Evolutionary conservation across 805 yeast species (phyloP).

Genomic region (Hanseniaspora vineae): DNA sequence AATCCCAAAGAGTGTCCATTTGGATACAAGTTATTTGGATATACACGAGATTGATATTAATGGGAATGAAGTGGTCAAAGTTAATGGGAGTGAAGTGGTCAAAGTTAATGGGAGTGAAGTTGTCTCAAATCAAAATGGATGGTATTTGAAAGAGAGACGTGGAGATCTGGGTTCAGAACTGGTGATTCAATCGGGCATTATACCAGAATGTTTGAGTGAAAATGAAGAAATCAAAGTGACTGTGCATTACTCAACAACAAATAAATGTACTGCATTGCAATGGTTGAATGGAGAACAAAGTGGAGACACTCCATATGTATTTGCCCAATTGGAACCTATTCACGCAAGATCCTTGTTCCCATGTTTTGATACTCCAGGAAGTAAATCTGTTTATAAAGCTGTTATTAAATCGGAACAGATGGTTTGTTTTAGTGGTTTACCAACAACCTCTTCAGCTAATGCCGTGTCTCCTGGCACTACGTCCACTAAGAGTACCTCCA

Average conservation of each 20-base stretch:
- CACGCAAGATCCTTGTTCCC: slow-evolving; percentile 85
- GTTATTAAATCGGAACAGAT: slow-evolving; percentile 50
- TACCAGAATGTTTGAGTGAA: too few species aligned
- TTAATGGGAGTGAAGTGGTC: slow-evolving; percentile 25
- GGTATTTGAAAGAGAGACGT: slow-evolving; percentile 26
- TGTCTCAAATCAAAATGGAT: slow-evolving; percentile 17
- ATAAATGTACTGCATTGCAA: slow-evolving; percentile 70
- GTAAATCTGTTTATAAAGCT: slow-evolving; percentile 54
- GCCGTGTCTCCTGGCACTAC: too few species aligned
- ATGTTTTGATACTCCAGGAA: slow-evolving; percentile 81
- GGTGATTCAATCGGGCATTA: slow-evolving; percentile 14
- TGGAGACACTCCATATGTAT: slow-evolving; percentile 54
- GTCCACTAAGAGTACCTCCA: too few species aligned
- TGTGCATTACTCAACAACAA: slow-evolving; percentile 57
- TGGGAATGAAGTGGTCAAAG: slow-evolving; percentile 20
- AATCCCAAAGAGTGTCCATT: too few species aligned
- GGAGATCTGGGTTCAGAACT: slow-evolving; percentile 54
- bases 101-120: slow-evolving; percentile 26
- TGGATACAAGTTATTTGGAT: slow-evolving; percentile 58
- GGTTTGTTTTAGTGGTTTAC: slow-evolving; percentile 62
- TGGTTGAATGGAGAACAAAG: slow-evolving; percentile 69
- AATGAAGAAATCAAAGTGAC: slow-evolving; percentile 16
- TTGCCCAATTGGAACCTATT: slow-evolving; percentile 85
- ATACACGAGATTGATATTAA: slow-evolving; percentile 32
- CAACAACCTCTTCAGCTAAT: too few species aligned